Base-by-base conservation (phyloP, 495 filamentous ascomycete genomes). In the Aspergillus carlsbadensis region DNA sequence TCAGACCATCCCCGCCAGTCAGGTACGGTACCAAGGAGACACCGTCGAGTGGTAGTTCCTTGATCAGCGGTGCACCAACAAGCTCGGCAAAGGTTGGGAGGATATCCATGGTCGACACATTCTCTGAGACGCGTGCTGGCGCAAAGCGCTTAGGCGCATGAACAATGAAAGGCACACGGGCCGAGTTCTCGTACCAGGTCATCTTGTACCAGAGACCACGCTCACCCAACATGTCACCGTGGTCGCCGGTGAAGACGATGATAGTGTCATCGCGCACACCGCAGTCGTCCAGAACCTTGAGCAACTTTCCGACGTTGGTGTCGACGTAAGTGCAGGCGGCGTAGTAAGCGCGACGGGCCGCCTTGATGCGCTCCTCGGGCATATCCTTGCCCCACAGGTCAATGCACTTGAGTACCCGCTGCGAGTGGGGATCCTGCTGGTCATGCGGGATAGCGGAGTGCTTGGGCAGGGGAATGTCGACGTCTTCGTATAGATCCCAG, bases 151-250 rank as follows among this genome's bases (percentile, higher is more conserved):
- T 73, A 6, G 91, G 91, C 52, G 89, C 80, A 55, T 86, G 84
- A 57, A 94, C 75, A 51, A 96, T 74, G 55, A 96, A 81, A 3
- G 91, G 91, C 6, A 96, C 90, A 7, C 91, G 87, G 26, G 87
- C 87, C 6, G 88, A 92, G 26, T 83, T 83, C 76, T 96, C 91
- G 63, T 88, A 93, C 78, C 90, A 96, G 58, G 78, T 86, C 91
- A 96, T 96, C 78, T 96, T 96, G 78, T 96, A 96, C 91, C 91
- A 96, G 35, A 96, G 71, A 0, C 88, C 88, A 21, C 91, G 82
- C 72, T 96, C 91, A 34, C 91, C 91, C 8, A 96, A 83, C 91
- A 95, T 95, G 67, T 96, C 91, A 50, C 91, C 91, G 68, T 96
- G 91, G 62, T 96, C 91, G 45, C 91, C 89, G 46, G 84, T 89